Conservation (phyloP, 2,329 filamentous ascomycete species). For the Phaeosphaeriaceae sp. region DNA sequence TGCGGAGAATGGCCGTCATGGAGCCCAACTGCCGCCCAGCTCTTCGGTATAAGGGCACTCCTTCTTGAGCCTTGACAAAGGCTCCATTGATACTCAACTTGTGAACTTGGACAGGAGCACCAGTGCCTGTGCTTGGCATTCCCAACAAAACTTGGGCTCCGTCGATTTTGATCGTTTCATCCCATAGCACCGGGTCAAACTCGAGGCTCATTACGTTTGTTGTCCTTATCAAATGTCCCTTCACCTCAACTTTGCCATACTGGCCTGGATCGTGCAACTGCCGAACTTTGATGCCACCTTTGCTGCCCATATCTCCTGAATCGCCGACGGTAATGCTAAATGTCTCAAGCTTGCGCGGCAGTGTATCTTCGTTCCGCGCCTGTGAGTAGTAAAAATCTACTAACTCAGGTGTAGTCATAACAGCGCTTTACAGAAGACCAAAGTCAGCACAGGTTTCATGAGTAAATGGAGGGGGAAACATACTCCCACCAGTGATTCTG, state of each 20-base stretch:
- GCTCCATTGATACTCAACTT: slow-evolving; percentile 1
- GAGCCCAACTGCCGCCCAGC: slow-evolving; percentile 58
- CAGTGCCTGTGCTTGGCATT: not conserved
- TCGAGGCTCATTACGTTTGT: slow-evolving; percentile 42
- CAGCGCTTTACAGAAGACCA: slow-evolving; percentile 31
- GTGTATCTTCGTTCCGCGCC: slow-evolving; percentile 14
- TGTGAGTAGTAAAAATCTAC: slow-evolving; percentile 57
- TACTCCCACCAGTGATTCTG: slow-evolving; percentile 60
- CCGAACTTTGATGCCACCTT: slow-evolving; percentile 58
- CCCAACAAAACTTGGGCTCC: slow-evolving; percentile 23
- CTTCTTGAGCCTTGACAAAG: not conserved
- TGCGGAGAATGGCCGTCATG: slow-evolving; percentile 61
- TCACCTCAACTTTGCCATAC: slow-evolving; percentile 57
- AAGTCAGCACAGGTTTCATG: not conserved
- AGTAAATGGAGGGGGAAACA: not conserved
- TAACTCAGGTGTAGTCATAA: slow-evolving; percentile 60
- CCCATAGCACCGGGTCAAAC: slow-evolving; percentile 29
- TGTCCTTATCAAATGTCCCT: slow-evolving; percentile 36
- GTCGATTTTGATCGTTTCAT: slow-evolving; percentile 25
- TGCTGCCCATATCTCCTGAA: slow-evolving; percentile 60
- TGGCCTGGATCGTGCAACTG: slow-evolving; percentile 58
- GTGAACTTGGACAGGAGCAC: not conserved
- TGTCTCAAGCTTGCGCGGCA: slow-evolving; percentile 31
- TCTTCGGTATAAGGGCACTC: slow-evolving; percentile 31
- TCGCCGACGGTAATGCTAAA: slow-evolving; percentile 60